Base-by-base conservation (phyloP, 176 grass and related monocot genomes). In the Phragmites australis region DNA sequence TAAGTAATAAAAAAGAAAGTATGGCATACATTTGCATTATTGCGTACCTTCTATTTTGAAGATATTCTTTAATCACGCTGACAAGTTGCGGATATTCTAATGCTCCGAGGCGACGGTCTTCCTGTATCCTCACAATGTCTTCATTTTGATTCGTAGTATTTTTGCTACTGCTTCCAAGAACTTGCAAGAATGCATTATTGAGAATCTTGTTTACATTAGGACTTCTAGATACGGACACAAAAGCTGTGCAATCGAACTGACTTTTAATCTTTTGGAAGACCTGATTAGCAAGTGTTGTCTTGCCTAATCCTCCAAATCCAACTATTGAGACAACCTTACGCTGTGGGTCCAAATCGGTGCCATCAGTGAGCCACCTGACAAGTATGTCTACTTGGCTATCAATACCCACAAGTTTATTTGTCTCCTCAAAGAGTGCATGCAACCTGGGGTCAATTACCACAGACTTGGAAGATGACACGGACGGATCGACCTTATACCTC, bases 221-320 rank as follows among this genome's bases (percentile, higher is more conserved):
- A 7, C 9, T 77, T 37, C 14, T 48, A 8, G 83, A 72, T 9
- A 79, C 37, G 0, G 75, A 79, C 1, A 85, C 75, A 25, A 85
- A 85, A 52, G 64, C 79, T 0, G 42, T 31, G 27, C 60, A 69
- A 7, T 82, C 68, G 3, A 87, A 81, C 40, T 78, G 65, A 48
- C 42, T 23, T 53, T 9, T 68, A n/a, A 78, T 22, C 47, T 70
- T 69, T 5, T 70, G 72, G 54, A 60, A 77, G 37, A 82, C 55
- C 57, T 82, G 65, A 70, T 59, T 83, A 58, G 64, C 74, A 34
- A 77, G 72, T 26, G 70, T 76, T 23, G 80, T 88, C 72, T 82
- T 88, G 48, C 78, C 85, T n/a, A 76, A 53, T 59, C 83, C 83
- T n/a, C 62, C 80, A 30, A 63, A 70, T 26, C 85, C 80, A 23